Base-by-base conservation (phyloP, 495 filamentous ascomycete genomes). In the Rhypophila decipiens region DNA sequence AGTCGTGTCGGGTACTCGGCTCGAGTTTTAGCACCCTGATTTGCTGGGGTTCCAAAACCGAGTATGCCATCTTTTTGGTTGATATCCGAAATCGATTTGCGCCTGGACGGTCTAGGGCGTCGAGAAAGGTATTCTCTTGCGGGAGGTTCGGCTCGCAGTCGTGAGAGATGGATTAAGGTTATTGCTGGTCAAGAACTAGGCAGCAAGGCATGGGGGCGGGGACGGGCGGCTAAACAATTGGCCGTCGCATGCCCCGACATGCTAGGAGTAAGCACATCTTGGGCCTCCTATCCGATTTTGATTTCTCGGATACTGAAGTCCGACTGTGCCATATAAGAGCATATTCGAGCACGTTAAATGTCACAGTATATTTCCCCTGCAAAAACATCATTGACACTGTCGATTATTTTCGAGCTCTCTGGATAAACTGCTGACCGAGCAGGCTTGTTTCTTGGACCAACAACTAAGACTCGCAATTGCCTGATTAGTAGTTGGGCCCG, bases 401-500 rank as follows among this genome's bases (percentile, higher is more conserved):
- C 79, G 48, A 36, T 34, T 24, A 84, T 83, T 61, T 78, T 82
- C 46, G 68, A 71, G 47, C 46, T 71, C 17, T 71, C 74, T 46
- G 55, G n/a, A n/a, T n/a, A n/a, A n/a, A n/a, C n/a, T n/a, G n/a
- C n/a, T n/a, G n/a, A n/a, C n/a, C n/a, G n/a, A n/a, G n/a, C n/a
- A n/a, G n/a, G n/a, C n/a, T n/a, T n/a, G n/a, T n/a, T n/a, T n/a
- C n/a, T n/a, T n/a, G n/a, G n/a, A n/a, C n/a, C n/a, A n/a, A n/a
- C n/a, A n/a, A n/a, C n/a, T n/a, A n/a, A n/a, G n/a, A n/a, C n/a
- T n/a, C n/a, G n/a, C n/a, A n/a, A n/a, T n/a, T n/a, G n/a, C n/a
- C n/a, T n/a, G n/a, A n/a, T n/a, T n/a, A n/a, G n/a, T n/a, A n/a
- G n/a, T n/a, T n/a, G n/a, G n/a, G n/a, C n/a, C n/a, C n/a, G n/a